Evolutionary conservation across 805 yeast species (phyloP).

Genomic region (Candida tibetensis): DNA sequence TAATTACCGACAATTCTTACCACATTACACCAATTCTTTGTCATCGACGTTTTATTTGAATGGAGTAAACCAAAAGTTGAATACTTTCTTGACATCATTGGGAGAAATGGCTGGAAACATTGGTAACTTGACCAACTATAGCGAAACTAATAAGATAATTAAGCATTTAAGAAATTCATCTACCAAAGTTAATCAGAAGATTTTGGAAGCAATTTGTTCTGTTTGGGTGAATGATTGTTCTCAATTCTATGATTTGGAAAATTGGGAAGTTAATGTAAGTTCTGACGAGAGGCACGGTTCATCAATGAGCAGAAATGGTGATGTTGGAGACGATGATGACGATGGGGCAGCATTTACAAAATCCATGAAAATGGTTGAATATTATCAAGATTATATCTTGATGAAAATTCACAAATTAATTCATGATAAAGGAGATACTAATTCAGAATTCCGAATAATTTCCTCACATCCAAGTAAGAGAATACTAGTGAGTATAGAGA

Average conservation of each 20-base stretch:
- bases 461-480: conserved; percentile 39
- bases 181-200: conserved; percentile 32
- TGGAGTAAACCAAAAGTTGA: conserved; percentile 25
- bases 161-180: conserved; percentile 34
- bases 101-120: conserved; percentile 31
- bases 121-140: conserved; percentile 31
- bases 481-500: conserved; percentile 39
- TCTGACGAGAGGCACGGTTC: not conserved
- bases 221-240: conserved; percentile 46
- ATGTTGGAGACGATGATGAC: conserved; percentile 1
- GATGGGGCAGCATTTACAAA: conserved; percentile 30
- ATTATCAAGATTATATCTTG: conserved; percentile 35
- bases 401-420: conserved; percentile 27
- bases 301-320: not conserved
- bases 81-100: conserved; percentile 26
- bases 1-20: conserved; percentile 35
- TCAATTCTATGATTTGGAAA: conserved; percentile 43
- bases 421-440: conserved; percentile 16
- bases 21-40: conserved; percentile 39
- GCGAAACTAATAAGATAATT: conserved; percentile 37
- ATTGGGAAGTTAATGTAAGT: conserved; percentile 32
- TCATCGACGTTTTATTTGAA: conserved; percentile 38
- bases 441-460: conserved; percentile 27
- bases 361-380: conserved; percentile 33
- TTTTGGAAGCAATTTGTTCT: conserved; percentile 41